Base-by-base conservation (phyloP, 78 protist genomes). In the Dictyostelium purpureum region DNA sequence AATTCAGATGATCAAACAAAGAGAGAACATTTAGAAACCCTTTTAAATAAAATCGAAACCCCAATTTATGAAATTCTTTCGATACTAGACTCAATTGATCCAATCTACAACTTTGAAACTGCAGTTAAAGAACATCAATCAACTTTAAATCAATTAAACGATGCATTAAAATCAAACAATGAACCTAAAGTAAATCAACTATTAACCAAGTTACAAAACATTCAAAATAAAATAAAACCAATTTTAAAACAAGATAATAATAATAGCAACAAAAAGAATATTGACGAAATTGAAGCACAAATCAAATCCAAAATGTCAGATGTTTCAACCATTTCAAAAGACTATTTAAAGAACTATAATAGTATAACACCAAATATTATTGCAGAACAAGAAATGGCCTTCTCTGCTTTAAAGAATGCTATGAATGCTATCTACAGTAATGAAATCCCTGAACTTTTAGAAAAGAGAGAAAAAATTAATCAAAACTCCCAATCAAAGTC, bases 21-120 rank as follows among this genome's bases (percentile, higher is more conserved):
- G 59, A 70, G 82, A 47, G 83, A 73, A 12, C 0, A 11, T 33
- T 33, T 85, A 31, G 92, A 85, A 35, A 28, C 11, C 9, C 26
- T 85, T n/a, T 45, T 57, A 28, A 73, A 57, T 12, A 56, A 43
- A 21, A 70, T 85, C 28, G 49, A 47, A 45, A 26, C 77, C 2
- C 92, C 92, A 12, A 73, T 85, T 6, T 40, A 71, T 18, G 14
- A 18, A 4, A 85, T 85, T 11, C 37, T 73, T 12, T 31, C 35
- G 16, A 49, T 59, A 33, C 24, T 85, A 19, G 63, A 70, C 40
- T 19, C 71, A 45, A 71, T 35, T 31, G 54, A 40, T 47, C 54
- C 40, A 47, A 21, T 45, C 3, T 40, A 19, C 18, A 56, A 59
- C 16, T 73, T 85, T 26, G 66, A 85, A 14, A 12, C 35, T n/a